Evolutionary conservation across 2,329 filamentous ascomycete species (phyloP).

Genomic region (Bipolaris gigantea): DNA sequence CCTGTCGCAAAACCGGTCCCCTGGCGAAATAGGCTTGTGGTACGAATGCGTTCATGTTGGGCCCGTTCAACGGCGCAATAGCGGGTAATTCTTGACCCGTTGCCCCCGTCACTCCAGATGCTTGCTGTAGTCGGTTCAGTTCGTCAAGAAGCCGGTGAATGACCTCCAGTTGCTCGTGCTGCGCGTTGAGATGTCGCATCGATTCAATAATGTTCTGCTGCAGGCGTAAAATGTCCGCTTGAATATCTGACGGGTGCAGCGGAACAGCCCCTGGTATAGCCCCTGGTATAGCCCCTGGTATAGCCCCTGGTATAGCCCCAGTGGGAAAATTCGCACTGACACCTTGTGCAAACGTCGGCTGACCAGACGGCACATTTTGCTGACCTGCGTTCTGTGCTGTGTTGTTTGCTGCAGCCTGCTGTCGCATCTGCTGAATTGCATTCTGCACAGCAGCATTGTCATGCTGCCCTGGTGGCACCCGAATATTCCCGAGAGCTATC

Average conservation of each 20-base stretch:
- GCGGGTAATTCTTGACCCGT: conserved; percentile 31
- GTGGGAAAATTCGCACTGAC: conserved; percentile 9
- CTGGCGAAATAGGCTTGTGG: conserved; percentile 41
- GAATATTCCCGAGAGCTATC: conserved; percentile 41
- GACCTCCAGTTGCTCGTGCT: conserved; percentile 41
- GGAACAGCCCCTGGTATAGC: conserved; percentile 26
- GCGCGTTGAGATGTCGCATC: conserved; percentile 38
- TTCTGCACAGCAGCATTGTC: conserved; percentile 29
- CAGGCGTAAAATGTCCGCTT: conserved; percentile 41
- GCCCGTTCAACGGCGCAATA: conserved; percentile 29
- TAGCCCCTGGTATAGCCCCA: conserved; percentile 23
- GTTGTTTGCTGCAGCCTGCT: conserved; percentile 27
- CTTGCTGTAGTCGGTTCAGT: conserved; percentile 38
- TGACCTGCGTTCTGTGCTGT: conserved; percentile 26
- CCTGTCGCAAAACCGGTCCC: conserved; percentile 37
- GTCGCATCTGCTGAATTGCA: conserved; percentile 29
- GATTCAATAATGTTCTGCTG: conserved; percentile 44
- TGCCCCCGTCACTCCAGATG: conserved; percentile 27
- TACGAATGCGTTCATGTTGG: conserved; percentile 19
- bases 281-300: too few relatives aligned
- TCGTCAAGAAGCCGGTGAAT: conserved; percentile 37
- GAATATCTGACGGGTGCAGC: conserved; percentile 39
- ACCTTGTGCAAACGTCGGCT: conserved; percentile 14
- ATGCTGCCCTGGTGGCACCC: conserved; percentile 32
- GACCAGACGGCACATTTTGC: conserved; percentile 17